These are phyloP conservation scores for Hirschfeldia incana DNA, from an alignment of 345 rosid species.

Conservation along the genomic window DNA sequence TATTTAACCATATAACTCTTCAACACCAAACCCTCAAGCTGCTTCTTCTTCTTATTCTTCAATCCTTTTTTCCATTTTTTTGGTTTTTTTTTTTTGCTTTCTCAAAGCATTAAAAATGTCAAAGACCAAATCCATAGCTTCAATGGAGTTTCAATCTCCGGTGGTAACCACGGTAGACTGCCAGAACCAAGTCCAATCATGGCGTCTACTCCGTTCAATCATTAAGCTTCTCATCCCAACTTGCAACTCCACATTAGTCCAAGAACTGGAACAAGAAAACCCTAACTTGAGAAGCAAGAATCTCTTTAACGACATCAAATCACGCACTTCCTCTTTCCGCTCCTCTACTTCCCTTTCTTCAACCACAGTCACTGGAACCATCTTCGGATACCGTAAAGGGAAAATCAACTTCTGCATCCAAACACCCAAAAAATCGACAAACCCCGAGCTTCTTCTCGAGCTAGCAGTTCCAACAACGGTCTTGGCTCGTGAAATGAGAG, in stretches of 20 bases:
- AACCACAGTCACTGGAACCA: conserved; percentile 57
- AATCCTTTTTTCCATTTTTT: not conserved
- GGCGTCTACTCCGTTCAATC: conserved; percentile 65
- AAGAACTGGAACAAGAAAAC: conserved; percentile 30
- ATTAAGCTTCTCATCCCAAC: conserved; percentile 59
- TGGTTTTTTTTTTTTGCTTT: not conserved
- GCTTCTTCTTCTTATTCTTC: conserved; percentile 11
- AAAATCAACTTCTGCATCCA: conserved; percentile 66
- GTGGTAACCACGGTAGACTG: conserved; percentile 57
- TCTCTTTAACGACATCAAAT: conserved; percentile 30
- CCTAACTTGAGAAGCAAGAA: conserved; percentile 30
- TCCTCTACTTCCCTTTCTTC: conserved; percentile 40
- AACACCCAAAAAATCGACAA: conserved; percentile 43
- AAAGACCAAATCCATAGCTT: conserved; percentile 40
- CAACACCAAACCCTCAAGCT: conserved; percentile 30
- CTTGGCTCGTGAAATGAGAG: conserved; percentile 71
- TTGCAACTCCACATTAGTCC: conserved; percentile 47
- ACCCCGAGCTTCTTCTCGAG: conserved; percentile 55
- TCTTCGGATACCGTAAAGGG: conserved; percentile 62
- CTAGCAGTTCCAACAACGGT: conserved; percentile 52
- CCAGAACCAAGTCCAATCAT: conserved; percentile 77
- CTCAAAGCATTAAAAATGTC: conserved; percentile 38
- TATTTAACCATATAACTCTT: conserved; percentile 29
- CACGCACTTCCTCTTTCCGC: conserved; percentile 32
- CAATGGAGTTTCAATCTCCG: conserved; percentile 32